Evolutionary conservation across 2,329 filamentous ascomycete species (phyloP), one percentile per base, ranked within the genome.

Genomic region (Orbilia javanica): DNA sequence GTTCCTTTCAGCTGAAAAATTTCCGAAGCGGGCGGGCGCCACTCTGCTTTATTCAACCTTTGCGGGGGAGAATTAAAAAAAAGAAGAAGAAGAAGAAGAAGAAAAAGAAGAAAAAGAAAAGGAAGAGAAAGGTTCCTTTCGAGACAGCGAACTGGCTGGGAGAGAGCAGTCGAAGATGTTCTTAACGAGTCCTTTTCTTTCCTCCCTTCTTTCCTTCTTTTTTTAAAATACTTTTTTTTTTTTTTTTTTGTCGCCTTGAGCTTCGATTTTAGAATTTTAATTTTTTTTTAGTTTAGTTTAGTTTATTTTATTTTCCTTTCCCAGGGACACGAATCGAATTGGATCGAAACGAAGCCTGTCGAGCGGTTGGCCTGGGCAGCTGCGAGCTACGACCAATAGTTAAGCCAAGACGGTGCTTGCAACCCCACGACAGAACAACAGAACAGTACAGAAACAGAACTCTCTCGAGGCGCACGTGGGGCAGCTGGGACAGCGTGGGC

Each of bases 401-500:
- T 66, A 65, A 73, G 60, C 69, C 69, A 66, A 73, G 60, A 39
- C 27, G 34, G 46, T 42, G 22, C 39, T 27, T 44, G 31, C 8
- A n/a, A 57, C 55, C n/a, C 57, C 60, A 53, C 42, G 66, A 66
- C 73, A 60, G 27, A 60, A 71, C 71, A 46, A 75, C 73, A 77
- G 73, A 67, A 63, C 66, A 48, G 13, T 4, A 50, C 46, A 44
- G n/a, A 44, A 20, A n/a, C 42, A 44, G n/a, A 6, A 36, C n/a
- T 65, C 65, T n/a, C n/a, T n/a, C n/a, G 46, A 70, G 66, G 73
- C 71, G 64, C 46, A 69, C 64, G 71, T n/a, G n/a, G n/a, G n/a
- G n/a, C n/a, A n/a, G n/a, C n/a, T n/a, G n/a, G n/a, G n/a, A n/a
- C n/a, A n/a, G n/a, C 71, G 71, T 68, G 60, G 60, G 67, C 73